These are phyloP conservation scores for Aspergillus brasiliensis DNA, from an alignment of 2,329 filamentous ascomycete species.

Conservation along the genomic window DNA sequence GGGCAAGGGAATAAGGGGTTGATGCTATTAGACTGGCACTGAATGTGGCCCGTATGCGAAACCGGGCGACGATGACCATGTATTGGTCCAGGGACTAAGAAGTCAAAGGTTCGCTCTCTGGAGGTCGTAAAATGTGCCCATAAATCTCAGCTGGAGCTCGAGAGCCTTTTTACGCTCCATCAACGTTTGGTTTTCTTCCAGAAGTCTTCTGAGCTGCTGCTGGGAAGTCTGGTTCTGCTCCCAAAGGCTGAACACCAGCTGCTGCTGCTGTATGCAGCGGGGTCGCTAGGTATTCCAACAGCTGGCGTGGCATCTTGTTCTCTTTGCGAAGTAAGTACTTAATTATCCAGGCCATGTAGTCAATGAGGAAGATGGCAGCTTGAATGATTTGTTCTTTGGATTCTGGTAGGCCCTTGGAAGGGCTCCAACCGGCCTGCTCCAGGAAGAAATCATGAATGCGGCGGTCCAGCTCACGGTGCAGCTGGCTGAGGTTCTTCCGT, in stretches of 20 bases:
- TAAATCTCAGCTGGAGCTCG: slow-evolving; percentile 42
- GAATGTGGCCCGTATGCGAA: slow-evolving; percentile 33
- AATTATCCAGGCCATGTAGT: slow-evolving; percentile 42
- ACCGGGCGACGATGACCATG: slow-evolving; percentile 39
- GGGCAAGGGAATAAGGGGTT: slow-evolving; percentile 30
- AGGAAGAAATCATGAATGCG: slow-evolving; percentile 44
- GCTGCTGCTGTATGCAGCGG: slow-evolving; percentile 43
- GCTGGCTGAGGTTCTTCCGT: slow-evolving; percentile 43
- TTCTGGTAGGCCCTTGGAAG: slow-evolving; percentile 40
- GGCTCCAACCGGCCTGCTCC: slow-evolving; percentile 44
- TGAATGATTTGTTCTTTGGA: slow-evolving; percentile 46
- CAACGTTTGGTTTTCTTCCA: slow-evolving; percentile 39
- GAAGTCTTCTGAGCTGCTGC: slow-evolving; percentile 37
- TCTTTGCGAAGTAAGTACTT: slow-evolving; percentile 38
- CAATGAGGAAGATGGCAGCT: slow-evolving; percentile 40
- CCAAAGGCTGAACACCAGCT: slow-evolving; percentile 36
- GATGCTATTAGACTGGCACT: slow-evolving; percentile 30
- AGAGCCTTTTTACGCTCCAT: slow-evolving; percentile 39
- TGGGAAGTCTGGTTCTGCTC: slow-evolving; percentile 39
- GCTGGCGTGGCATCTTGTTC: slow-evolving; percentile 36
- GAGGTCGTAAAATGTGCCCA: slow-evolving; percentile 41
- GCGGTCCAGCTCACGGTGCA: slow-evolving; percentile 41
- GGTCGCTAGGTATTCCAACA: slow-evolving; percentile 42
- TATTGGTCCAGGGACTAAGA: slow-evolving; percentile 32
- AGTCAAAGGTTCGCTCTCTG: slow-evolving; percentile 35